Evolutionary conservation across 2,329 filamentous ascomycete species (phyloP).

Genomic region (Alternaria consortialis): DNA sequence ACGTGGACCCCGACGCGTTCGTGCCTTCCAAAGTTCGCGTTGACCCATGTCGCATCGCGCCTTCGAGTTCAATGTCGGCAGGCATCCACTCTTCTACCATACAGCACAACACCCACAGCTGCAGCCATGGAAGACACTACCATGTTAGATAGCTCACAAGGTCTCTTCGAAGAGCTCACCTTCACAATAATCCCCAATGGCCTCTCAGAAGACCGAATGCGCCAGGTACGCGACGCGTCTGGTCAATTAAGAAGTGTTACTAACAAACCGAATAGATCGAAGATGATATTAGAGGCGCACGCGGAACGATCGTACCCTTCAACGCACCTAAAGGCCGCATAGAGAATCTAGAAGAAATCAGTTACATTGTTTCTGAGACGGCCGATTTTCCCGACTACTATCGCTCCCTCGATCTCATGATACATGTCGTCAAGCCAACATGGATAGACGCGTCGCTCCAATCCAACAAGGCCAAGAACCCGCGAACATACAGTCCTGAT

Average conservation of each 20-base stretch:
- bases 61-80: conserved; percentile 11
- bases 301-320: conserved; percentile 58
- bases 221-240: conserved; percentile 42
- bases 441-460: conserved; percentile 80
- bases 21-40: conserved; percentile 8
- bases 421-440: conserved; percentile 81
- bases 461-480: conserved; percentile 75
- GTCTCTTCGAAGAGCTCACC: conserved; percentile 51
- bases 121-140: conserved; percentile 45
- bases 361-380: conserved; percentile 76
- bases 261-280: conserved; percentile 54
- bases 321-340: conserved; percentile 52
- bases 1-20: conserved; percentile 27
- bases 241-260: conserved; percentile 7
- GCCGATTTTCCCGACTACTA: conserved; percentile 92
- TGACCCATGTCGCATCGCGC: conserved; percentile 16
- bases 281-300: conserved; percentile 57
- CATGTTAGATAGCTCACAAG: conserved; percentile 41
- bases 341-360: conserved; percentile 58
- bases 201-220: conserved; percentile 40
- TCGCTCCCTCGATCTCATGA: conserved; percentile 76
- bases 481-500: conserved; percentile 88
- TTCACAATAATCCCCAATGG: conserved; percentile 57
- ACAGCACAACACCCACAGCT: conserved; percentile 9
- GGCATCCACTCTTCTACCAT: not conserved